These are phyloP conservation scores for Apostasia ramifera DNA, from an alignment of 106 monocot species.

Conservation along the genomic window DNA sequence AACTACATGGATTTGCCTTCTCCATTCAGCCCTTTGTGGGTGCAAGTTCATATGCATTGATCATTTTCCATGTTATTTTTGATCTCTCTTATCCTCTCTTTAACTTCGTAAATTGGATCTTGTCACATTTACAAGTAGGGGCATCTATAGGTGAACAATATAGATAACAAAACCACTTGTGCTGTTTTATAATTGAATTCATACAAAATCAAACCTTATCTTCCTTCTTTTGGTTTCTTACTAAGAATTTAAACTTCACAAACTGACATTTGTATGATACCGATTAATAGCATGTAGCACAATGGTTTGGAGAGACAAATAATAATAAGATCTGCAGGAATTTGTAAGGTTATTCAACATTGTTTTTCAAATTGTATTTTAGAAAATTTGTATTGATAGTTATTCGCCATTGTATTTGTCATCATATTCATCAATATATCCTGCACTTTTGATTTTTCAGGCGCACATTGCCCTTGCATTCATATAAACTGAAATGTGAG, in stretches of 20 bases:
- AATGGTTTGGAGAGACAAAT: slow-evolving; percentile 1
- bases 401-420: slow-evolving; percentile 1
- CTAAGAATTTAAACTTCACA: slow-evolving; percentile 3
- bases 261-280: not conserved
- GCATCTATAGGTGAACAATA: no score
- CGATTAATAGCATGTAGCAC: not conserved
- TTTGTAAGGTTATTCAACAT: not conserved
- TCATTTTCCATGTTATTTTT: no score
- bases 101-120: no score
- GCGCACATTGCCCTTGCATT: slow-evolving; percentile 48
- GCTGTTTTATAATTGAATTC: no score
- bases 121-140: no score
- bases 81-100: no score
- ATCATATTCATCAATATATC: not conserved
- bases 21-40: no score
- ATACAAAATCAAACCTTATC: no score
- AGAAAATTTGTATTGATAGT: not conserved
- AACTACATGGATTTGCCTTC: no score
- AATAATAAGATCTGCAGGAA: slow-evolving; percentile 1
- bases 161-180: no score
- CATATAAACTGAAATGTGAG: slow-evolving; percentile 95
- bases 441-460: slow-evolving; percentile 29
- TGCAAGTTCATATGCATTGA: no score
- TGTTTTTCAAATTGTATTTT: not conserved
- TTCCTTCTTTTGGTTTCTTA: no score